Evolutionary conservation across 495 filamentous ascomycete genomes (phyloP), one percentile per base, ranked within the genome.

Genomic region (Trichoderma orchidacearum): DNA sequence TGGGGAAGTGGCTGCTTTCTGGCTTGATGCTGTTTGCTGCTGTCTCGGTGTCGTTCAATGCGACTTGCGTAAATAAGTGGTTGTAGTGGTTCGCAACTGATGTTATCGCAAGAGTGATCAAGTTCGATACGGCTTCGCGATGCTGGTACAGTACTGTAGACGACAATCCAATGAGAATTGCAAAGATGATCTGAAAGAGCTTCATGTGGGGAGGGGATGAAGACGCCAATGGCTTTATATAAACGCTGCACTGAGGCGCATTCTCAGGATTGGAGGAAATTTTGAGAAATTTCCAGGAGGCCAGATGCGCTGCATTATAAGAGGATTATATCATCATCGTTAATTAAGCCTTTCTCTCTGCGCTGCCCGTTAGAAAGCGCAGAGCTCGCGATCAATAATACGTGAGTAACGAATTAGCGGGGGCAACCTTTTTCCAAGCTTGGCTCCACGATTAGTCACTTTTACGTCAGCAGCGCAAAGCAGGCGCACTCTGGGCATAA

Each of bases 161-260:
- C 32, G 65, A 58, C 60, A 72, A 56, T 54, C 67, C 71, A 50
- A 75, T 64, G 53, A 75, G 45, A 51, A 70, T 59, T 35, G 70
- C 64, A 51, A 70, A 55, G 54, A 59, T 57, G 57, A 71, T 57
- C 53, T 65, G 63, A 23, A 63, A 45, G 57, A 58, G 58, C 61
- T 60, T 68, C 68, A 72, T 69, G 62, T 29, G 32, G 45, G 18
- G 59, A 61, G 57, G 28, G 31, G 58, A 57, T 28, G 30, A 23
- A 28, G 54, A 21, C 28, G 28, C 18, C 21, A 15, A 31, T 41
- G 27, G 25, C 32, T 48, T 60, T 59, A 61, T 65, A 63, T n/a
- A 30, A n/a, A n/a, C n/a, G n/a, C n/a, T n/a, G n/a, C n/a, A n/a
- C n/a, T n/a, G n/a, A n/a, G n/a, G n/a, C n/a, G n/a, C n/a, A n/a